A percentile compares a stretch with the other conserved stretches of the same genome.
phyloP scores from a whole-genome alignment of 371 early-diverging fungal species.

The Dichotomocladium elegans region DNA sequence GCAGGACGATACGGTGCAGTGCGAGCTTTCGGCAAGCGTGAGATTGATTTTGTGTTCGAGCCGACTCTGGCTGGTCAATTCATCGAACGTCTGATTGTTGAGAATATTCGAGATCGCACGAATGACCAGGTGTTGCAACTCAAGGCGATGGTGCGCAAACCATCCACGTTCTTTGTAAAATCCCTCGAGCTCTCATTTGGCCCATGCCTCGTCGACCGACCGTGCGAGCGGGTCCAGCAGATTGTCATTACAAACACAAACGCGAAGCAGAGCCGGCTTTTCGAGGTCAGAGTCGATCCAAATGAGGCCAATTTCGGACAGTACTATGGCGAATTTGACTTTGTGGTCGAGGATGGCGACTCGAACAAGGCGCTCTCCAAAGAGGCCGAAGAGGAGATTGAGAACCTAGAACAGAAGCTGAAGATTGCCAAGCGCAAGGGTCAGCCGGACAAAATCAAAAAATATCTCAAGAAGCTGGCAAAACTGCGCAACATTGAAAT shows the following conservation, averaged over 20 bases:
- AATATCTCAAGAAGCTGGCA: slow-evolving; percentile 78
- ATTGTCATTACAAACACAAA: slow-evolving; percentile 80
- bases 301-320: slow-evolving; percentile 63
- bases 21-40: slow-evolving; percentile 87
- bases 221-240: slow-evolving; percentile 32
- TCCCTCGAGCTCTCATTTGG: slow-evolving; percentile 78
- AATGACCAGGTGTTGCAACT: slow-evolving; percentile 79
- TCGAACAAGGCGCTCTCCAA: slow-evolving; percentile 63
- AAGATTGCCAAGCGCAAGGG: slow-evolving; percentile 95
- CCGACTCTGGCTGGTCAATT: slow-evolving; percentile 87
- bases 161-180: slow-evolving; percentile 84
- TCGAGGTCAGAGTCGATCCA: slow-evolving; percentile 78
- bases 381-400: slow-evolving; percentile 92
- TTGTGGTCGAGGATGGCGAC: slow-evolving; percentile 67
- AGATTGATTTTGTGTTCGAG: slow-evolving; percentile 90
- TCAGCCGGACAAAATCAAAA: slow-evolving; percentile 83
- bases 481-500: slow-evolving; percentile 39
- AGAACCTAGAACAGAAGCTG: slow-evolving; percentile 92
- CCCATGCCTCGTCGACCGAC: slow-evolving; percentile 54
- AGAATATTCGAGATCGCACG: slow-evolving; percentile 85
- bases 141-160: slow-evolving; percentile 91
- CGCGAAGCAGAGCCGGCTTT: slow-evolving; percentile 75
- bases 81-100: slow-evolving; percentile 83
- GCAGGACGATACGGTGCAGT: slow-evolving; percentile 84
- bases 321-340: slow-evolving; percentile 63